These are phyloP conservation scores for Aspergillus carlsbadensis DNA, from an alignment of 495 filamentous ascomycete genomes.

Conservation along the genomic window DNA sequence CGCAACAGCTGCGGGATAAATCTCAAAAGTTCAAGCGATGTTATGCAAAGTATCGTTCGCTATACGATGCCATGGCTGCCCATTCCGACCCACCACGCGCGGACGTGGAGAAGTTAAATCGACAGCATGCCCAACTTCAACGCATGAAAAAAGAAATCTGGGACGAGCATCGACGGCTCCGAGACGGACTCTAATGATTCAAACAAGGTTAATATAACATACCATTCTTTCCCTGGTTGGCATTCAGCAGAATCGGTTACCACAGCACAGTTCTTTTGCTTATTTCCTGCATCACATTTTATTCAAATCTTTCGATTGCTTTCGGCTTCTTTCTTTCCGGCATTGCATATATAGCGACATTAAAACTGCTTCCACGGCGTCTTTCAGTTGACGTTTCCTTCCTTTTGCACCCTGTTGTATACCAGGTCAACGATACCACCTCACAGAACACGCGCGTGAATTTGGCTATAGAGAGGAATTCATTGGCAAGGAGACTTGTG, in stretches of 20 bases:
- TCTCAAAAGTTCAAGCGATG: constrained; percentile 60
- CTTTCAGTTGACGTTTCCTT: constrained; percentile 13
- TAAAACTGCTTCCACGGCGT: neutral
- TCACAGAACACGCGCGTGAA: constrained; percentile 13
- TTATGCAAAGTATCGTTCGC: constrained; percentile 61
- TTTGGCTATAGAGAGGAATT: constrained; percentile 16
- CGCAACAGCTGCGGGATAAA: constrained; percentile 47
- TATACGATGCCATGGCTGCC: constrained; percentile 58
- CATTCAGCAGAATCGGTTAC: neutral
- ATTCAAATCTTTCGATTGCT: neutral
- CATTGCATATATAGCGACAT: no score
- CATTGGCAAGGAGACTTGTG: constrained; percentile 12
- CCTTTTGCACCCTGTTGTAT: constrained; percentile 14
- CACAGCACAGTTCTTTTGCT: constrained; percentile 13
- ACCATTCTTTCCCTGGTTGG: neutral
- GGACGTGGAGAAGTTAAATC: constrained; percentile 56
- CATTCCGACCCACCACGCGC: constrained; percentile 51
- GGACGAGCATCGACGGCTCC: constrained; percentile 39
- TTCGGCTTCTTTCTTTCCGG: neutral
- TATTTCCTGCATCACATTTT: constrained; percentile 4
- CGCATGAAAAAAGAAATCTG: constrained; percentile 69
- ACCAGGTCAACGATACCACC: neutral
- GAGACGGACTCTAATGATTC: constrained; percentile 20
- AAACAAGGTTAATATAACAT: constrained; percentile 10
- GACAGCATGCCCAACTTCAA: constrained; percentile 60